phyloP scores from a whole-genome alignment of 306 rosid species.

The Glycine tomentella region DNA sequence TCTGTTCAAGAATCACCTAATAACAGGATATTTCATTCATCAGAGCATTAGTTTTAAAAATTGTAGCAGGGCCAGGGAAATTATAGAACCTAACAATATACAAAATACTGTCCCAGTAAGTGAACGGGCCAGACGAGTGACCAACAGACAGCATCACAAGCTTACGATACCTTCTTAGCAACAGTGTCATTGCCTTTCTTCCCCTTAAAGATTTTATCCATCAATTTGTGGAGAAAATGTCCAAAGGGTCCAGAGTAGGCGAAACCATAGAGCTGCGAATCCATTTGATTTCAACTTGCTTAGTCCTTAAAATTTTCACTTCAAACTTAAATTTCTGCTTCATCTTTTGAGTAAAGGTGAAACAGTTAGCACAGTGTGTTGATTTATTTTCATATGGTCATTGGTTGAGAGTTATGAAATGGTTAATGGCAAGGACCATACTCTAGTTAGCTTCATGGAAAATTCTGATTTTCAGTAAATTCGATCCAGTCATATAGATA shows the following conservation, averaged over 20 bases:
- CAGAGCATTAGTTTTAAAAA: slow-evolving; percentile 14
- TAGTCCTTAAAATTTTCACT: slow-evolving; percentile 20
- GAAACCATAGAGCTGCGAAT: slow-evolving; percentile 87
- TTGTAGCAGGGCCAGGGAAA: slow-evolving; percentile 1
- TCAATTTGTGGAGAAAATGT: slow-evolving; percentile 87
- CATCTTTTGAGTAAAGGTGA: slow-evolving; percentile 4
- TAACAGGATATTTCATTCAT: slow-evolving; percentile 42
- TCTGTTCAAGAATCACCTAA: slow-evolving; percentile 89
- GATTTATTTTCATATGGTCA: background rate
- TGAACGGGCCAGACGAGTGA: background rate
- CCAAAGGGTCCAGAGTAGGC: slow-evolving; percentile 92
- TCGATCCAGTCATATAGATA: slow-evolving; percentile 10
- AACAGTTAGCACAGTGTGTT: background rate
- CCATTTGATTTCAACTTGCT: slow-evolving; percentile 31
- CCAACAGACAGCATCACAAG: slow-evolving; percentile 21
- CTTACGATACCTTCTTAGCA: slow-evolving; percentile 72
- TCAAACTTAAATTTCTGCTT: background rate
- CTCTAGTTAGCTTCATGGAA: slow-evolving; percentile 6
- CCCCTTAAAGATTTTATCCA: slow-evolving; percentile 84
- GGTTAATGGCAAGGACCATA: background rate
- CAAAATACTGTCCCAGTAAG: slow-evolving; percentile 2
- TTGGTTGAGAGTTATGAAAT: slow-evolving; percentile 6
- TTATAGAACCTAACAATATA: slow-evolving; percentile 22
- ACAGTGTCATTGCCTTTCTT: slow-evolving; percentile 75
- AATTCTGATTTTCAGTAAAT: background rate